A percentile compares a stretch with the other conserved stretches of the same genome.
These are phyloP conservation scores for Paramicrosporidium saccamoebae DNA, from an alignment of 371 early-diverging fungal genomes.

Conservation along the genomic window DNA sequence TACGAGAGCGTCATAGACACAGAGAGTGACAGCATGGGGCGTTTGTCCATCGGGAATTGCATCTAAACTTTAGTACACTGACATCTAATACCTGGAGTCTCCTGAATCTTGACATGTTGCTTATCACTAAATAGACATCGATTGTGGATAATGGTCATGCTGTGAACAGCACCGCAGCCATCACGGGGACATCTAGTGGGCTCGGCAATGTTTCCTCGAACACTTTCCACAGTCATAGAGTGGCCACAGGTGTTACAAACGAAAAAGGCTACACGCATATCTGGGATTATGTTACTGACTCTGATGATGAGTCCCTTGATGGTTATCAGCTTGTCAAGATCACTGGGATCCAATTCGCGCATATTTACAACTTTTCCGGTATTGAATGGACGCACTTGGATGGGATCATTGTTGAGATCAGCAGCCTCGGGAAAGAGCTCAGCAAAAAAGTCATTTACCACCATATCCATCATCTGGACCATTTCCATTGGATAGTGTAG, in stretches of 20 bases:
- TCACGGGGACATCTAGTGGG: slow-evolving; percentile 59
- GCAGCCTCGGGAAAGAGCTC: slow-evolving; percentile 31
- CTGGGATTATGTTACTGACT: slow-evolving; percentile 71
- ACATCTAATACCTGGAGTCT: slow-evolving; percentile 43
- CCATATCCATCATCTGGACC: slow-evolving; percentile 75
- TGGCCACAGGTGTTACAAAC: slow-evolving; percentile 57
- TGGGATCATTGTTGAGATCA: slow-evolving; percentile 14
- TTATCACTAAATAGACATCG: slow-evolving; percentile 79
- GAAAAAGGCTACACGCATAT: slow-evolving; percentile 72
- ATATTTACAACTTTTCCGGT: slow-evolving; percentile 42
- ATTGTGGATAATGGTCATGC: slow-evolving; percentile 66
- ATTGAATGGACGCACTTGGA: slow-evolving; percentile 60
- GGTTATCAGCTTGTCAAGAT: slow-evolving; percentile 87
- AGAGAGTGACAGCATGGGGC: slow-evolving; percentile 81
- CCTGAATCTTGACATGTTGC: slow-evolving; percentile 87
- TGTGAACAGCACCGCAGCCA: slow-evolving; percentile 36
- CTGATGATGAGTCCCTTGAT: slow-evolving; percentile 88
- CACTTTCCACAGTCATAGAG: slow-evolving; percentile 37
- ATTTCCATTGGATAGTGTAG: slow-evolving; percentile 91
- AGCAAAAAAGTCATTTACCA: slow-evolving; percentile 35
- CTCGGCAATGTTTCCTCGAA: slow-evolving; percentile 70
- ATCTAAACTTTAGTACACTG: slow-evolving; percentile 13
- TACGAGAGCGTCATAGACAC: slow-evolving; percentile 72
- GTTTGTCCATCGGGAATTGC: slow-evolving; percentile 94
- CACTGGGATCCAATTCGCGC: slow-evolving; percentile 76